Percentiles rank a stretch among this genome's conserved stretches.
Evolutionary conservation across 345 rosid genomes (phyloP).

Genomic region (Limnanthes douglasii): DNA sequence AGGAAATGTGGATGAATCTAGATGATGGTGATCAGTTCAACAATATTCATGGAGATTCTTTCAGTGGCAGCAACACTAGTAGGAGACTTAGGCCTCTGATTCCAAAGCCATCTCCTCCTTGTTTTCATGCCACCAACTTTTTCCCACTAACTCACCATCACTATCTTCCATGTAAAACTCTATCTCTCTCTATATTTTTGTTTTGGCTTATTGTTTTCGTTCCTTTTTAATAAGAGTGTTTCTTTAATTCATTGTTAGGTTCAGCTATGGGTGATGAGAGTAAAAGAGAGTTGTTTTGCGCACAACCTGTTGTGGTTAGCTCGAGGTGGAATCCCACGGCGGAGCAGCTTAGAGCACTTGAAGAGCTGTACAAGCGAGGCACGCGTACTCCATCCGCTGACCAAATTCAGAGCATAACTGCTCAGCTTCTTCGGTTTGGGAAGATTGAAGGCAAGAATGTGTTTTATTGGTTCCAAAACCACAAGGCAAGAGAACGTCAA

Average conservation of each 20-base stretch:
- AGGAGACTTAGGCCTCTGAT: constrained; percentile 74
- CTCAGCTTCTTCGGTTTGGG: constrained; percentile 72
- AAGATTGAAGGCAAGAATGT: constrained; percentile 97
- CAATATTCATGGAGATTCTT: constrained; percentile 49
- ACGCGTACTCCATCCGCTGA: constrained; percentile 90
- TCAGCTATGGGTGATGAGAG: constrained; percentile 36
- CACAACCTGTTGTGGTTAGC: constrained; percentile 54
- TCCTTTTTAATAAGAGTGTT: neutral
- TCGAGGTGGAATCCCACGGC: constrained; percentile 97
- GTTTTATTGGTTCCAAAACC: constrained; percentile 97
- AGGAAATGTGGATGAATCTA: constrained; percentile 92
- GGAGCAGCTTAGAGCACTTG: constrained; percentile 73
- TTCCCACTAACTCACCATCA: constrained; percentile 50
- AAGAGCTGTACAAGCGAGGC: constrained; percentile 69
- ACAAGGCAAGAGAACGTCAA: constrained; percentile 86
- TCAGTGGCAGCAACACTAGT: constrained; percentile 40
- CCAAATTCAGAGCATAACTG: constrained; percentile 78
- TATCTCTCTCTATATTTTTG: neutral
- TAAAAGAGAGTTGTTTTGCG: constrained; percentile 47
- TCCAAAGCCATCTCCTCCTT: constrained; percentile 41
- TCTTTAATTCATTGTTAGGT: constrained; percentile 9
- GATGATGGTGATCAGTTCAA: constrained; percentile 89
- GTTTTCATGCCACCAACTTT: constrained; percentile 25
- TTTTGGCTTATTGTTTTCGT: neutral
- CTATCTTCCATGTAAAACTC: constrained; percentile 21